A percentile compares a stretch with the other conserved stretches of the same genome.
These are phyloP conservation scores for Leucocoprinus sp. DNA, from an alignment of 768 basidiomycete genomes.

Conservation along the genomic window DNA sequence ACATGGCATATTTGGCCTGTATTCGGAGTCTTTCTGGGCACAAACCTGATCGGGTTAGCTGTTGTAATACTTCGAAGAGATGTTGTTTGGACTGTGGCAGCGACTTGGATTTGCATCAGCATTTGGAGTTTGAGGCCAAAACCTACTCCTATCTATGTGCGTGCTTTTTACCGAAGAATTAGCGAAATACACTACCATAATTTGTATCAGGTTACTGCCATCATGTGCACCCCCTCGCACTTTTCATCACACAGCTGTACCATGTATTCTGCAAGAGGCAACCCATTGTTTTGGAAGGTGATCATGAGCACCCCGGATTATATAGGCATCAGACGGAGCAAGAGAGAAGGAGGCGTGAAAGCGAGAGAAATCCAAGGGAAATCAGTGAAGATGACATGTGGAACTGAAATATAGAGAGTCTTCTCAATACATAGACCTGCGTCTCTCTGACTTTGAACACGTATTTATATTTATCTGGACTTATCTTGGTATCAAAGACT, in stretches of 20 bases:
- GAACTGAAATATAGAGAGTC: conserved; percentile 6
- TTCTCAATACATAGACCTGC: too few relatives aligned
- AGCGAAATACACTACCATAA: conserved; percentile 45
- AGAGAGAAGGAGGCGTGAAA: conserved; percentile 3
- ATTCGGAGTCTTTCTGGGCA: conserved; percentile 56
- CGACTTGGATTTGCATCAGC: conserved; percentile 65
- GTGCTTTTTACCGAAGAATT: conserved; percentile 18
- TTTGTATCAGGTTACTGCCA: conserved; percentile 59
- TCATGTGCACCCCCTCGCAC: conserved; percentile 59
- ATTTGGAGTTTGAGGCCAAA: conserved; percentile 57
- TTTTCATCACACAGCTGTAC: conserved; percentile 41
- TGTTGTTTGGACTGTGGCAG: conserved; percentile 67
- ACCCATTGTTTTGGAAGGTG: conserved; percentile 15
- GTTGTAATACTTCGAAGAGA: conserved; percentile 53
- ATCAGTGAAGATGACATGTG: conserved; percentile 29
- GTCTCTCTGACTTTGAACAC: too few relatives aligned
- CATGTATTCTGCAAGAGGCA: conserved; percentile 19
- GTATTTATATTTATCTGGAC: too few relatives aligned
- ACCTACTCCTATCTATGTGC: conserved; percentile 54
- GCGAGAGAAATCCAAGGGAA: conserved; percentile 28
- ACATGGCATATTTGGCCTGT: conserved; percentile 63
- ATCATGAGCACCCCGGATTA: conserved; percentile 20
- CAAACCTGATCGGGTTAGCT: conserved; percentile 51
- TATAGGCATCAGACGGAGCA: conserved; percentile 11
- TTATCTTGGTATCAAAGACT: too few relatives aligned